Conservation (phyloP, 148 eudicot genomes). For the Rhododendron williamsianum region DNA sequence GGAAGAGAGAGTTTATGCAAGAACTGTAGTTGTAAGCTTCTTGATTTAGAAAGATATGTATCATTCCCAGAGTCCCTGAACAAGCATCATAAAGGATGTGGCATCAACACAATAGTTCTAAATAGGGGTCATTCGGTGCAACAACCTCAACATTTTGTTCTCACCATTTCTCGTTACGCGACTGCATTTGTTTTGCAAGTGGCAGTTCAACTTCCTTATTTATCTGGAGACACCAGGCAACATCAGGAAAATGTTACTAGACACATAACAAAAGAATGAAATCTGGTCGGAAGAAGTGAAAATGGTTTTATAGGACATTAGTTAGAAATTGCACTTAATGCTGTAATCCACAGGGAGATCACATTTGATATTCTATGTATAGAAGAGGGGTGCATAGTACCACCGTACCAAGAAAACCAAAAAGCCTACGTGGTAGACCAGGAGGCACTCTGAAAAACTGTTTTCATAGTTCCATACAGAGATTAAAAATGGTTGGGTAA, state of each 20-base stretch:
- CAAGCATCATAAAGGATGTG: neutral
- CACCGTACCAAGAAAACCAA: neutral
- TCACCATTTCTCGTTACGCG: constrained; percentile 9
- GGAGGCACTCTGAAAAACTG: neutral
- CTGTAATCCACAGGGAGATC: neutral
- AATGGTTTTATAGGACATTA: neutral
- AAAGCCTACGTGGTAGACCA: neutral
- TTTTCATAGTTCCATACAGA: neutral
- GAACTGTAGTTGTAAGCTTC: constrained; percentile 5
- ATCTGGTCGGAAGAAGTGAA: neutral
- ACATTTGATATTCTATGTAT: neutral
- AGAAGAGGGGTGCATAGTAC: neutral
- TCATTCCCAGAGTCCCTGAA: constrained; percentile 6
- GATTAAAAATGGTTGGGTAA: neutral
- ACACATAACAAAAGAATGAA: neutral
- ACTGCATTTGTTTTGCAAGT: neutral
- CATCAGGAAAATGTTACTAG: neutral
- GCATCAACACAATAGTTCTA: neutral
- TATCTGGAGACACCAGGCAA: constrained; percentile 3
- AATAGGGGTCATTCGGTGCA: neutral
- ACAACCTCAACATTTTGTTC: neutral
- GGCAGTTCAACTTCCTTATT: constrained; percentile 9
- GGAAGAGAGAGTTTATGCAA: neutral
- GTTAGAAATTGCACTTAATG: neutral
- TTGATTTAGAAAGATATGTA: neutral